Conservation (phyloP, 257 asterid genomes). For the Solanum pinnatisectum region DNA sequence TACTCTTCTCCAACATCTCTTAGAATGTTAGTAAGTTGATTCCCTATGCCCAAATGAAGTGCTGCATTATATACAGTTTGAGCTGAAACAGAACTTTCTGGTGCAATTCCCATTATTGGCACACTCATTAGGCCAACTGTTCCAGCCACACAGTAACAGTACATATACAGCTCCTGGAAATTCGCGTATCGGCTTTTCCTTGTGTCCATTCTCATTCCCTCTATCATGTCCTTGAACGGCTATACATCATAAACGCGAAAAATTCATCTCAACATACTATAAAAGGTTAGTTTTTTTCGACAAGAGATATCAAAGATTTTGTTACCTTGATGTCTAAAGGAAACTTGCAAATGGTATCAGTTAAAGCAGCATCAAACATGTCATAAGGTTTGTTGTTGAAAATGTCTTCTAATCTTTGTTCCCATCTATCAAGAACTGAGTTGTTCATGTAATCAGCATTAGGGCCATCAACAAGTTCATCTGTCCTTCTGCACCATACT, state of each 20-base stretch:
- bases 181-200: conserved; percentile 47
- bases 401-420: conserved; percentile 57
- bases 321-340: conserved; percentile 68
- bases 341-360: conserved; percentile 57
- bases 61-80: conserved; percentile 54
- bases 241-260: not conserved
- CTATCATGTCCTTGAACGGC: conserved; percentile 91
- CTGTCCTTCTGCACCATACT: conserved; percentile 91
- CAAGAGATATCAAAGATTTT: not conserved
- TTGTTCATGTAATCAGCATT: conserved; percentile 43
- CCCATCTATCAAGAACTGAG: conserved; percentile 68
- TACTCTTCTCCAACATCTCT: conserved; percentile 92
- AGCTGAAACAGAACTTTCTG: conserved; percentile 43
- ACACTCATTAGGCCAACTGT: conserved; percentile 87
- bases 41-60: conserved; percentile 57
- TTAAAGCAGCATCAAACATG: conserved; percentile 70
- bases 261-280: no score
- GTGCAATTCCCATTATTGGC: conserved; percentile 81
- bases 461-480: conserved; percentile 83
- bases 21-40: conserved; percentile 67
- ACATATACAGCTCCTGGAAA: conserved; percentile 55
- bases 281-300: not conserved
- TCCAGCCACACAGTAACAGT: conserved; percentile 81
- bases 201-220: conserved; percentile 84
- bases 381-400: conserved; percentile 66